These are phyloP conservation scores for Panicum hallii DNA, from an alignment of 202 grass and related monocot genomes.

Conservation along the genomic window DNA sequence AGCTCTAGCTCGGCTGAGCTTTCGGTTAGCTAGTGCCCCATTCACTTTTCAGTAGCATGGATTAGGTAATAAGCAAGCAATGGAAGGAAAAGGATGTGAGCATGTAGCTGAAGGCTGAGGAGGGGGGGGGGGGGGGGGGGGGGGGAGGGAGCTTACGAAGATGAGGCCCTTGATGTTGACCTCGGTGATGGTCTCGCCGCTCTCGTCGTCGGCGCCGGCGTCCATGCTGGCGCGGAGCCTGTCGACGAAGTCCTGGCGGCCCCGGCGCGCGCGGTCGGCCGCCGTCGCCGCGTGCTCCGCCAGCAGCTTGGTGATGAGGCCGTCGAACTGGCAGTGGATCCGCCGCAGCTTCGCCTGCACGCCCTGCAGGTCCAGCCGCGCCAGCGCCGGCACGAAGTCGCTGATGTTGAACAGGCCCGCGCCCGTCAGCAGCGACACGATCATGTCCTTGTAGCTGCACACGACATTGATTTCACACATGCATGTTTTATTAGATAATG, in stretches of 20 bases:
- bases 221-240: slow-evolving; percentile 53
- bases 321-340: slow-evolving; percentile 71
- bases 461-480: too few species aligned
- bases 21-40: too few species aligned
- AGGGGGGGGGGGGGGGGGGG: too few species aligned
- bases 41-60: too few species aligned
- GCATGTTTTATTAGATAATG: neutral
- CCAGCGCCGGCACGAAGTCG: slow-evolving; percentile 82
- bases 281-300: slow-evolving; percentile 70
- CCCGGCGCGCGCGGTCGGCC: slow-evolving; percentile 49
- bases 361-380: slow-evolving; percentile 82
- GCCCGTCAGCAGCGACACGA: slow-evolving; percentile 78
- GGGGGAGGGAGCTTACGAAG: slow-evolving; percentile 55
- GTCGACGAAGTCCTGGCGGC: slow-evolving; percentile 78
- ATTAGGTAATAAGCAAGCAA: neutral
- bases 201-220: slow-evolving; percentile 46
- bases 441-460: slow-evolving; percentile 84
- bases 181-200: slow-evolving; percentile 71
- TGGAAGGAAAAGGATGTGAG: neutral
- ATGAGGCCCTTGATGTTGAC: slow-evolving; percentile 92
- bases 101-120: too few species aligned
- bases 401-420: slow-evolving; percentile 80
- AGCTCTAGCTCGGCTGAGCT: neutral
- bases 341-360: slow-evolving; percentile 76
- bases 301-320: slow-evolving; percentile 72